phyloP scores from a whole-genome alignment of 352 stramenopile species.

The Phytophthora capsici region DNA sequence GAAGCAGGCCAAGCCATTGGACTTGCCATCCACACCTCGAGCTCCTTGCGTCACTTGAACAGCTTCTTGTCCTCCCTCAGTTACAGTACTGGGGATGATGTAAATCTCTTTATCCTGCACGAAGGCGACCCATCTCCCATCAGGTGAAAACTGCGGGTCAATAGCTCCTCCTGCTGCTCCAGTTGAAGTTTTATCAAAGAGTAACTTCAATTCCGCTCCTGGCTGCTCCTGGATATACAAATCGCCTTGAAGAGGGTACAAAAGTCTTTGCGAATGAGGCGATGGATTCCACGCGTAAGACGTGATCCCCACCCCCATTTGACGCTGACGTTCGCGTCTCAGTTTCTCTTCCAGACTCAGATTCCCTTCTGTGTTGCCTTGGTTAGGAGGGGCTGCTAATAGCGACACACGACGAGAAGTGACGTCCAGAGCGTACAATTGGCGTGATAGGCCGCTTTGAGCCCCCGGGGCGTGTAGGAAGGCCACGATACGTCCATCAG shows the following conservation, averaged over 20 bases:
- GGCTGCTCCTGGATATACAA: slow-evolving; percentile 93
- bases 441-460: slow-evolving; percentile 79
- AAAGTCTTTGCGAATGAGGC: slow-evolving; percentile 66
- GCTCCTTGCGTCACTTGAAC: slow-evolving; percentile 83
- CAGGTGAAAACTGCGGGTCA: slow-evolving; percentile 94
- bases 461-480: slow-evolving; percentile 88
- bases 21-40: slow-evolving; percentile 69
- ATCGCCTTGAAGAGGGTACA: slow-evolving; percentile 93
- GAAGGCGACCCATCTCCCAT: slow-evolving; percentile 94
- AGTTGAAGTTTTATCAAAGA: slow-evolving; percentile 89
- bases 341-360: slow-evolving; percentile 92
- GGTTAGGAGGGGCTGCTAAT: slow-evolving; percentile 69
- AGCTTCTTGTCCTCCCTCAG: slow-evolving; percentile 41
- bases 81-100: slow-evolving; percentile 72
- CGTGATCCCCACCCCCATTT: slow-evolving; percentile 94
- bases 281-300: slow-evolving; percentile 86
- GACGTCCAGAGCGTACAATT: slow-evolving; percentile 88
- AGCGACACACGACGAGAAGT: slow-evolving; percentile 55
- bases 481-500: slow-evolving; percentile 80
- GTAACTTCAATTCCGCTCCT: slow-evolving; percentile 68
- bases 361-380: slow-evolving; percentile 87
- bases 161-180: slow-evolving; percentile 83
- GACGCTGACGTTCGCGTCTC: slow-evolving; percentile 87
- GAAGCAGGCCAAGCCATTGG: slow-evolving; percentile 97
- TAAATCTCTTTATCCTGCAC: slow-evolving; percentile 95